Evolutionary conservation across 2,329 filamentous ascomycete genomes (phyloP).

Genomic region (Xylariaceae sp.): DNA sequence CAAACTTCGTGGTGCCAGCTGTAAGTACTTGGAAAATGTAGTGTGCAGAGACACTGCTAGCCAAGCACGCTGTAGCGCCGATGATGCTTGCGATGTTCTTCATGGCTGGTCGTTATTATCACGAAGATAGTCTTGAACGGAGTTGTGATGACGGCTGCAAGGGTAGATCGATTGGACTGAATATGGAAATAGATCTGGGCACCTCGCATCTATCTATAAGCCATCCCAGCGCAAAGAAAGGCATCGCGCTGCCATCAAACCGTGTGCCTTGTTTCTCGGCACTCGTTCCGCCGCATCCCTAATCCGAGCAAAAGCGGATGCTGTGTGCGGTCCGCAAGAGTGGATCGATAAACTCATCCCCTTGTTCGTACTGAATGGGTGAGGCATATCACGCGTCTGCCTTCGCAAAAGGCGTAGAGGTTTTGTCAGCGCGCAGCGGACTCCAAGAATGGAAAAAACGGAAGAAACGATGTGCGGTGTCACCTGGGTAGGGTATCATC

Average conservation of each 20-base stretch:
- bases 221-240: background rate
- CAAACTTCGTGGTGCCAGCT: constrained; percentile 30
- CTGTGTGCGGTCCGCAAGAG: background rate
- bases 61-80: constrained; percentile 30
- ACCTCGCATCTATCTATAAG: background rate
- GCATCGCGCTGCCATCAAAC: background rate
- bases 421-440: background rate
- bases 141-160: background rate
- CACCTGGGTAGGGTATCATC: background rate
- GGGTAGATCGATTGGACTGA: background rate
- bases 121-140: background rate
- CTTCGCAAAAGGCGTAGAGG: background rate
- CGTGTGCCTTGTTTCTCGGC: background rate
- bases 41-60: constrained; percentile 33
- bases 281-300: background rate
- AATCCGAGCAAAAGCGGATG: background rate
- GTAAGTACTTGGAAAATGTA: constrained; percentile 41
- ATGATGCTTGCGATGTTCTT: constrained; percentile 29
- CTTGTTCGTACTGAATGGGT: background rate
- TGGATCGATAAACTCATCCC: background rate
- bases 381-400: background rate
- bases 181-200: background rate
- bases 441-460: background rate
- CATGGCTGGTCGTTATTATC: constrained; percentile 22
- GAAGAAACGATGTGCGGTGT: background rate